Percentiles rank a stretch among this genome's conserved stretches.
Evolutionary conservation across 2,329 filamentous ascomycete genomes (phyloP).

Genomic region (Alternaria sp.): DNA sequence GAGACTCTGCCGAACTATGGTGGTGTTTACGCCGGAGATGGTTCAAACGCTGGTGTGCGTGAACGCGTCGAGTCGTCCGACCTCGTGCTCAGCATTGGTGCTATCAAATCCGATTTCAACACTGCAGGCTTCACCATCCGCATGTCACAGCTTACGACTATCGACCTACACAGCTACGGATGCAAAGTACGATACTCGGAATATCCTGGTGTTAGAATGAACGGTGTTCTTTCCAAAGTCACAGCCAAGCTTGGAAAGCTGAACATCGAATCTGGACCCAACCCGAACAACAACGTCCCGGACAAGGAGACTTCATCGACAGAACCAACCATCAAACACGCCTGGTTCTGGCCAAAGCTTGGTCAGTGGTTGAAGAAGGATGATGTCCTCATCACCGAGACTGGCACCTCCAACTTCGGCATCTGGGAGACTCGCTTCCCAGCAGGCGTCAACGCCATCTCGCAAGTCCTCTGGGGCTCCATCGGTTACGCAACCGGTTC

Average conservation of each 20-base stretch:
- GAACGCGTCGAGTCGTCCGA: constrained; percentile 72
- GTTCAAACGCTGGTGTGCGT: constrained; percentile 69
- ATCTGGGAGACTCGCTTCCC: constrained; percentile 87
- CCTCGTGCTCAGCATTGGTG: constrained; percentile 72
- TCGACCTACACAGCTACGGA: constrained; percentile 79
- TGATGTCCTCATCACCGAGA: constrained; percentile 85
- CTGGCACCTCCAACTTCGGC: constrained; percentile 86
- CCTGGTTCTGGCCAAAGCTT: constrained; percentile 78
- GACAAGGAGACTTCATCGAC: constrained; percentile 37
- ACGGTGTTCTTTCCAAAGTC: constrained; percentile 76
- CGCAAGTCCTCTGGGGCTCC: constrained; percentile 75
- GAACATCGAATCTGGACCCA: constrained; percentile 59
- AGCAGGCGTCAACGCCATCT: constrained; percentile 75
- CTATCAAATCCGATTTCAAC: constrained; percentile 79
- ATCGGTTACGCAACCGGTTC: constrained; percentile 71
- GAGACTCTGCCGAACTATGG: constrained; percentile 78
- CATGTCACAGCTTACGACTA: constrained; percentile 76
- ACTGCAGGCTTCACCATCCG: constrained; percentile 83
- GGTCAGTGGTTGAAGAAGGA: constrained; percentile 73
- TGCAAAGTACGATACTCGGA: constrained; percentile 78
- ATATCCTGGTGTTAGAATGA: constrained; percentile 79
- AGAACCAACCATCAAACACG: constrained; percentile 65
- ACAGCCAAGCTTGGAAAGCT: constrained; percentile 65
- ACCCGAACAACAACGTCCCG: constrained; percentile 60
- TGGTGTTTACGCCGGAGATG: constrained; percentile 84